Evolutionary conservation across 2,329 filamentous ascomycete species (phyloP).

Genomic region (Colletotrichum destructivum): DNA sequence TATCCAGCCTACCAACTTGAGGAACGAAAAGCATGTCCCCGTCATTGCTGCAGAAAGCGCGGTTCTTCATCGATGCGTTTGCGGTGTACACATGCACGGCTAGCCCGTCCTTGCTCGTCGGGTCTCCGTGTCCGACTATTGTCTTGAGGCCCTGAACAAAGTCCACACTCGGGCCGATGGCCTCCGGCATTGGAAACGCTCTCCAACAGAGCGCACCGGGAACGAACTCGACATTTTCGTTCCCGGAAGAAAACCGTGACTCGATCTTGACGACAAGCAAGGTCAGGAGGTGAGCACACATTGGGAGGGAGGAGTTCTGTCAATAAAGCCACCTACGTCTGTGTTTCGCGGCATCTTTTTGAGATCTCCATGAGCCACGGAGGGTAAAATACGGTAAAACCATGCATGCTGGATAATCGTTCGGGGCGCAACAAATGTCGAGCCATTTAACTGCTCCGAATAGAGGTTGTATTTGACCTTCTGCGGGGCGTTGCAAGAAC

Average conservation of each 20-base stretch:
- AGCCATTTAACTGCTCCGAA: conserved; percentile 65
- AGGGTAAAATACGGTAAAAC: conserved; percentile 51
- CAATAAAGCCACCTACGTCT: conserved; percentile 34
- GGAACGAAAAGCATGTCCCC: conserved; percentile 77
- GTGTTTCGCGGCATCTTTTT: conserved; percentile 33
- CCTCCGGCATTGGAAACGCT: conserved; percentile 49
- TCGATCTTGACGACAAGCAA: conserved; percentile 39
- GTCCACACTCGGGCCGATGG: conserved; percentile 50
- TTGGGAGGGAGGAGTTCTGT: conserved; percentile 3
- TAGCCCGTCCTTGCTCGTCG: conserved; percentile 64
- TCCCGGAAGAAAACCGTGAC: conserved; percentile 57
- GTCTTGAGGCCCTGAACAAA: conserved; percentile 65
- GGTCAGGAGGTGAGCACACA: background rate
- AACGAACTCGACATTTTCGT: conserved; percentile 56
- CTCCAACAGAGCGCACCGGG: conserved; percentile 59
- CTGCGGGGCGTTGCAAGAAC: conserved; percentile 58
- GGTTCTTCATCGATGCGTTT: conserved; percentile 61
- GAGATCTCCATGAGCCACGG: conserved; percentile 45
- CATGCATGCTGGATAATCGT: conserved; percentile 46
- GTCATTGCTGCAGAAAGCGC: conserved; percentile 68
- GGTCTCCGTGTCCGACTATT: conserved; percentile 64
- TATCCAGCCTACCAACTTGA: conserved; percentile 74
- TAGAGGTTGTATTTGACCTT: conserved; percentile 59
- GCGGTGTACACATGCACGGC: conserved; percentile 65
- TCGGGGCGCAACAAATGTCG: conserved; percentile 49